These are phyloP conservation scores for Dictyostelium intermedium DNA, from an alignment of 78 protist species.

Conservation along the genomic window DNA sequence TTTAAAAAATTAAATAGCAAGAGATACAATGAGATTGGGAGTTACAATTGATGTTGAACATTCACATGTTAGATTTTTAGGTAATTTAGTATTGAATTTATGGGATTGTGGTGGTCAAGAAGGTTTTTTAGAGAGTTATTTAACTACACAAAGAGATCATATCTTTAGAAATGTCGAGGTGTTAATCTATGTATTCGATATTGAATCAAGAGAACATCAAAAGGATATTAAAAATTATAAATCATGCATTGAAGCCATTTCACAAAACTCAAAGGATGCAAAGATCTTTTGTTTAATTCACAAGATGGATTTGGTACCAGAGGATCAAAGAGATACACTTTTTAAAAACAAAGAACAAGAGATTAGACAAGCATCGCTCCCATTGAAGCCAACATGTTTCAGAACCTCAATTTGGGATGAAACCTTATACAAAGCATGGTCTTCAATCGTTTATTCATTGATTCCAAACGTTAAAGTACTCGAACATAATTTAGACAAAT, in stretches of 20 bases:
- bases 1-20: conserved; percentile 60
- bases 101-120: conserved; percentile 99
- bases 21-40: conserved; percentile 95
- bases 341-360: conserved; percentile 82
- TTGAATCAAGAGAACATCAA: conserved; percentile 90
- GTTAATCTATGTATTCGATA: conserved; percentile 96
- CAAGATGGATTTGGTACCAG: conserved; percentile 98
- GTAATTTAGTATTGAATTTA: conserved; percentile 96
- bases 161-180: conserved; percentile 98
- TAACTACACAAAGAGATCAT: conserved; percentile 95
- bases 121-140: conserved; percentile 96
- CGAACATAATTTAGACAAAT: conserved; percentile 88
- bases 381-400: conserved; percentile 88
- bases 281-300: conserved; percentile 96
- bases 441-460: conserved; percentile 93
- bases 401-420: conserved; percentile 98
- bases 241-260: conserved; percentile 91
- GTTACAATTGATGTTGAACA: conserved; percentile 97
- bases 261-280: conserved; percentile 87
- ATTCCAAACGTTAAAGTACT: conserved; percentile 92
- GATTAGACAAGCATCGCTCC: conserved; percentile 81
- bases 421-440: conserved; percentile 97
- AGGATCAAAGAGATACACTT: conserved; percentile 84
- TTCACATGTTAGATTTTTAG: conserved; percentile 97
- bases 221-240: conserved; percentile 91